Conservation (phyloP, 345 rosid genomes). For the Chamaenerion angustifolium region DNA sequence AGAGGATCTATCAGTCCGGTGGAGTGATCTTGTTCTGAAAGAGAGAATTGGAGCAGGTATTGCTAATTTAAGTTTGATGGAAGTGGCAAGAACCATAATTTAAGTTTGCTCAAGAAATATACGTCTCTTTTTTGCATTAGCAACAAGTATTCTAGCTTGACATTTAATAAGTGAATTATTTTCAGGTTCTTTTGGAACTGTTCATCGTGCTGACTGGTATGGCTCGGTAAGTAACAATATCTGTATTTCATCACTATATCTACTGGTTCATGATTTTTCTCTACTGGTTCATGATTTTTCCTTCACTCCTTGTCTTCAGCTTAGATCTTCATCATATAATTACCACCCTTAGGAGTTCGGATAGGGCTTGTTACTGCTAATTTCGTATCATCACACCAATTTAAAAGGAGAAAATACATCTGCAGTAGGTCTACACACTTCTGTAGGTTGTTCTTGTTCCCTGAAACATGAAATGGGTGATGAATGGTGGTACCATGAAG, state of each 20-base stretch:
- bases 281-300: not conserved
- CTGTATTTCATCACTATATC: not conserved
- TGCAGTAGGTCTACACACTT: too few species aligned
- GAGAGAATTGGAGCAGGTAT: slow-evolving; percentile 99
- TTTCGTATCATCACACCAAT: too few species aligned
- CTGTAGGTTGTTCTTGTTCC: too few species aligned
- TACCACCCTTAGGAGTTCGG: too few species aligned
- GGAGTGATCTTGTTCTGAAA: slow-evolving; percentile 78
- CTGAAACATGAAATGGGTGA: too few species aligned
- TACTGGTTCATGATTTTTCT: not conserved
- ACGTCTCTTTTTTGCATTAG: not conserved
- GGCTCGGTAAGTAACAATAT: slow-evolving; percentile 65
- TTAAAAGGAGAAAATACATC: too few species aligned
- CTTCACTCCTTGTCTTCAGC: not conserved
- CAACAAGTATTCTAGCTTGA: not conserved
- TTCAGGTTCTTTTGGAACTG: slow-evolving; percentile 99
- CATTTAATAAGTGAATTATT: slow-evolving; percentile 8
- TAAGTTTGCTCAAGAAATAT: not conserved
- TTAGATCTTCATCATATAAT: not conserved
- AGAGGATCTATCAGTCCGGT: slow-evolving; percentile 82
- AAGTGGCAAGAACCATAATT: slow-evolving; percentile 2
- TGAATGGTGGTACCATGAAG: too few species aligned
- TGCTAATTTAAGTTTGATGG: not conserved
- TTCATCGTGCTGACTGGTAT: slow-evolving; percentile 99
- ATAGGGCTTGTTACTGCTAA: too few species aligned